Percentiles rank a stretch among this genome's conserved stretches.
Conservation (phyloP, 2,329 filamentous ascomycete genomes). For the Xylariaceae sp. region DNA sequence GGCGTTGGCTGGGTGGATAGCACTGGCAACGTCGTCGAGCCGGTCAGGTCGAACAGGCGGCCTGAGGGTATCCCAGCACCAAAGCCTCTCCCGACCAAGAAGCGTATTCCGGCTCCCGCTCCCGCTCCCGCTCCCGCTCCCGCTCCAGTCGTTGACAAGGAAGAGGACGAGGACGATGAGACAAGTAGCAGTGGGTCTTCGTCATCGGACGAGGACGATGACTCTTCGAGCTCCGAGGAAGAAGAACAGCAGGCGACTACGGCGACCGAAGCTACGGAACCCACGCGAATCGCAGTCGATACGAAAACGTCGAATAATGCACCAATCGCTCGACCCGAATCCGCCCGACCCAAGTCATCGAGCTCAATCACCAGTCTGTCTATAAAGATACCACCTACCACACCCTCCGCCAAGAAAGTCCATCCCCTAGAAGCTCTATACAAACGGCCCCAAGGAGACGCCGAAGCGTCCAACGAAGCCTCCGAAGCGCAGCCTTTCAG, state of each 20-base stretch:
- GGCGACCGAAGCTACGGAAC: conserved; percentile 12
- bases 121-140: not conserved
- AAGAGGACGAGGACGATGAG: conserved; percentile 32
- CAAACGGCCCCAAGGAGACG: conserved; percentile 60
- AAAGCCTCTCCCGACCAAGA: conserved; percentile 13
- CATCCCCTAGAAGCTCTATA: conserved; percentile 92
- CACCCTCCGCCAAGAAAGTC: conserved; percentile 48
- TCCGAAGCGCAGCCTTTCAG: conserved; percentile 62
- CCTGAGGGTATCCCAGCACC: conserved; percentile 25
- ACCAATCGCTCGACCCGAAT: conserved; percentile 26
- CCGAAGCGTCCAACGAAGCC: conserved; percentile 31
- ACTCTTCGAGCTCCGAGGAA: conserved; percentile 10
- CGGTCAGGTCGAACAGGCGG: conserved; percentile 38
- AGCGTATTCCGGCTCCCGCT: conserved; percentile 2
- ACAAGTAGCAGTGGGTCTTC: conserved; percentile 38
- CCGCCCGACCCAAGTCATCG: conserved; percentile 46
- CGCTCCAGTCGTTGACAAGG: conserved; percentile 13
- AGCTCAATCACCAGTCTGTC: conserved; percentile 47
- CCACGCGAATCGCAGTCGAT: conserved; percentile 20
- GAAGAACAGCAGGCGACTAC: conserved; percentile 26
- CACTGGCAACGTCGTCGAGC: conserved; percentile 71
- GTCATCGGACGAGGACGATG: conserved; percentile 29
- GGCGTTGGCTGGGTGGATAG: conserved; percentile 86
- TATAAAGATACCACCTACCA: conserved; percentile 51
- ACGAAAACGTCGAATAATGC: conserved; percentile 16